phyloP scores from a whole-genome alignment of 495 filamentous ascomycete genomes.

The Massariosphaeria phaeospora region DNA sequence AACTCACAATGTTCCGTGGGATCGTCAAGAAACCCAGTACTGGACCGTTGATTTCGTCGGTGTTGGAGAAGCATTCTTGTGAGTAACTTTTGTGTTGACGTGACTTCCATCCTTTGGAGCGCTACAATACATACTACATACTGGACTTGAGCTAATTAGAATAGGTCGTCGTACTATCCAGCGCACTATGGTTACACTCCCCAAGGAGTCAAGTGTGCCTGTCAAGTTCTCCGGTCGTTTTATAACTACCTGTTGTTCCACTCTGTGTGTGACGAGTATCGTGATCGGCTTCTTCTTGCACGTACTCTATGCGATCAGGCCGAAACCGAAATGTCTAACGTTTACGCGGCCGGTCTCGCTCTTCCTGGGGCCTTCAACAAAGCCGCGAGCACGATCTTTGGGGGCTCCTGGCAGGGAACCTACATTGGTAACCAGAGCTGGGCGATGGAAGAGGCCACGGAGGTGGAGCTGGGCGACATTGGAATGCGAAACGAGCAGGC shows the following conservation, averaged over 20 bases:
- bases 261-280: constrained; percentile 78
- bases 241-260: constrained; percentile 82
- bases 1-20: constrained; percentile 50
- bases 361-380: constrained; percentile 74
- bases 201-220: constrained; percentile 48
- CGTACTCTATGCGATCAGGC: constrained; percentile 63
- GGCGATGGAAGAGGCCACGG: constrained; percentile 32
- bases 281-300: constrained; percentile 59
- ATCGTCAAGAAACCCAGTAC: constrained; percentile 43
- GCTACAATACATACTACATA: not conserved
- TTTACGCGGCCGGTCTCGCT: constrained; percentile 43
- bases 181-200: constrained; percentile 40
- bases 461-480: constrained; percentile 1
- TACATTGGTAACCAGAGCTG: constrained; percentile 39
- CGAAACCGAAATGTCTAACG: constrained; percentile 58
- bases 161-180: constrained; percentile 48
- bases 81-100: constrained; percentile 29
- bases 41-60: constrained; percentile 77
- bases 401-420: constrained; percentile 45
- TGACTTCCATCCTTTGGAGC: not conserved
- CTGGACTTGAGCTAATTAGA: too few species aligned
- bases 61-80: constrained; percentile 77
- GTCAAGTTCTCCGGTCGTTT: constrained; percentile 72
- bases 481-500: constrained; percentile 36
- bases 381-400: constrained; percentile 58